A percentile compares a stretch with the other conserved stretches of the same genome.
Evolutionary conservation across 176 grass and related monocot species (phyloP).

Genomic region (Oryza punctata): DNA sequence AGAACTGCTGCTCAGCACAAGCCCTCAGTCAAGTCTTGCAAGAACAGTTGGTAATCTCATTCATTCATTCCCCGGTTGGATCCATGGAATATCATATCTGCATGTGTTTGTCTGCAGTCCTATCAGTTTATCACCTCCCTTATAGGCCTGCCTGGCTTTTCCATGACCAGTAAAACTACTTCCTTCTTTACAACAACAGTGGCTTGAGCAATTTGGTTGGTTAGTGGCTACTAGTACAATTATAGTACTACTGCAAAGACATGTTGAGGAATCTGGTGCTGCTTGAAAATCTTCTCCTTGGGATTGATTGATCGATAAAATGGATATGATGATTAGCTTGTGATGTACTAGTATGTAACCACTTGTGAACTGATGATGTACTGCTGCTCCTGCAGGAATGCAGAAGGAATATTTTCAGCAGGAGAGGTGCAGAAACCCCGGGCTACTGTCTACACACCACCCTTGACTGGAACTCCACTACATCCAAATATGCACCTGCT

Average conservation of each 20-base stretch:
- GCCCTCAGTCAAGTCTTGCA: background rate
- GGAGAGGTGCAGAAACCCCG: background rate
- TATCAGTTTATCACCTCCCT: conserved; percentile 17
- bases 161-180: background rate
- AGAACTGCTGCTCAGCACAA: background rate
- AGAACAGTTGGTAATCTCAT: conserved; percentile 20
- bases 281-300: background rate
- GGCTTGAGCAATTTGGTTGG: background rate
- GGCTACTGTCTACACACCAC: background rate
- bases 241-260: background rate
- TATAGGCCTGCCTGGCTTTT: conserved; percentile 14
- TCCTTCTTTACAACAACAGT: background rate
- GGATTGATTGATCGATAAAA: conserved; percentile 6
- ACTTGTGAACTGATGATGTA: background rate
- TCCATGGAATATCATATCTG: conserved; percentile 17
- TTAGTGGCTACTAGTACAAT: conserved; percentile 9
- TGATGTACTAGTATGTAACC: background rate
- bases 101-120: conserved; percentile 15
- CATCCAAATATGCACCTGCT: background rate
- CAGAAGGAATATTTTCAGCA: background rate
- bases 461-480: too few species aligned
- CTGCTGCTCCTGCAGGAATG: background rate
- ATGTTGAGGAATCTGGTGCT: background rate
- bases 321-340: background rate
- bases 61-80: conserved; percentile 15